Base-by-base conservation (phyloP, 306 rosid species). In the Mimosa pudica region DNA sequence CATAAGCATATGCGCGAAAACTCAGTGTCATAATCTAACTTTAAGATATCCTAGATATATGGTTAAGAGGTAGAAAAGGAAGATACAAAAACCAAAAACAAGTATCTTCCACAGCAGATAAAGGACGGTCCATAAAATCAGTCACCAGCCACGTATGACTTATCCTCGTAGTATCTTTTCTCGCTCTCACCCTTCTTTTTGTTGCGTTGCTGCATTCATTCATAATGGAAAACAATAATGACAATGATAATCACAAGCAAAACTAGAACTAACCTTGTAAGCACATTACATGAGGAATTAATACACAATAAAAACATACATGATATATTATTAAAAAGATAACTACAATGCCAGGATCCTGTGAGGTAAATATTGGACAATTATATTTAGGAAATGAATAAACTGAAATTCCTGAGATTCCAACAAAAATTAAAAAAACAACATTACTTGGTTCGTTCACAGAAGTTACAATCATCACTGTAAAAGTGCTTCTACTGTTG, bases 181-280 rank as follows among this genome's bases (percentile, higher is more conserved):
- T 94, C 98, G 69, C 98, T 92, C 71, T 80, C 97, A 44, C 88
- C 89, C 87, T 94, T 94, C 92, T 92, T 92, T 73, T 90, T 89
- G 18, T 94, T 92, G 61, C 98, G 97, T 83, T 85, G 87, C 98
- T 94, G 97, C 83, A 82, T 13, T 41, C 41, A 48, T 24, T 14
- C 38, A 18, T 51, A 54, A 0, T 30, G 69, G 35, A 17, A 69
- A 66, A 20, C 17, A 46, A 51, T 76, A 11, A 46, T 61, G 7
- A 10, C 17, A 24, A 24, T 30, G 36, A 30, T 4, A 4, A 60
- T 60, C 0, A 7, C 20, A 8, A 58, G 11, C 33, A 18, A 20
- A 58, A 20, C 35, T 61, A 30, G 14, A 2, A 61, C 38, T 0
- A 9, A 10, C 24, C 38, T 61, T 61, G 66, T 30, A 30, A 24